Evolutionary conservation across 768 basidiomycete genomes (phyloP), one percentile per base, ranked within the genome.

Genomic region (Trametes coccinea): DNA sequence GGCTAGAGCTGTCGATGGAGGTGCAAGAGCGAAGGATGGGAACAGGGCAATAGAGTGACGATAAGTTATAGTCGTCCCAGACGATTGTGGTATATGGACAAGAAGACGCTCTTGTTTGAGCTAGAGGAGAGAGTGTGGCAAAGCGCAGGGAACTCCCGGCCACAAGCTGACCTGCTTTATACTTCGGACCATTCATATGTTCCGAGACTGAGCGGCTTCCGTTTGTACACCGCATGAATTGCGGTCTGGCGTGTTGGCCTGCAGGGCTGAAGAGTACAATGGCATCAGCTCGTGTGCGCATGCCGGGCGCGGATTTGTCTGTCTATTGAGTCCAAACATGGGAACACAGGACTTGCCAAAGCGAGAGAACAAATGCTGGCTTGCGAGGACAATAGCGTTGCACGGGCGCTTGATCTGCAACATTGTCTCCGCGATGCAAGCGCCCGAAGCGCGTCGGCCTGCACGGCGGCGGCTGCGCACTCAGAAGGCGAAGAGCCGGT

Each of bases 31-130:
- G 27, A 50, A 50, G 49, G 40, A n/a, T 2, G 17, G 27, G 9
- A 11, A 4, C 27, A 30, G 30, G 34, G 37, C 10, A 40, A 29
- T 40, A 48, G 29, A 27, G 49, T 10, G 17, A 56, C 5, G 33
- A 16, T 47, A 56, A 37, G 6, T 48, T 37, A 59, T 31, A 47
- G 45, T 63, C 62, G 62, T 63, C 62, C 47, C 62, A 40, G 62
- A 63, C 62, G 62, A 62, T 43, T n/a, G 14, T 27, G 44, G 50
- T 56, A 59, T 52, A 51, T 37, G 31, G 22, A 51, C 49, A 52
- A 59, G 48, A 37, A 51, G 46, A 7, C 5, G 29, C 41, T n/a
- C 14, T 37, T 37, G 34, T 2, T 30, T 11, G 27, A 27, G 34
- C 6, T 2, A n/a, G 29, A 34, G 37, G 40, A 7, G 39, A 33